Evolutionary conservation across 1,284 basidiomycete species (phyloP).

Genomic region (Ganoderma sinense): DNA sequence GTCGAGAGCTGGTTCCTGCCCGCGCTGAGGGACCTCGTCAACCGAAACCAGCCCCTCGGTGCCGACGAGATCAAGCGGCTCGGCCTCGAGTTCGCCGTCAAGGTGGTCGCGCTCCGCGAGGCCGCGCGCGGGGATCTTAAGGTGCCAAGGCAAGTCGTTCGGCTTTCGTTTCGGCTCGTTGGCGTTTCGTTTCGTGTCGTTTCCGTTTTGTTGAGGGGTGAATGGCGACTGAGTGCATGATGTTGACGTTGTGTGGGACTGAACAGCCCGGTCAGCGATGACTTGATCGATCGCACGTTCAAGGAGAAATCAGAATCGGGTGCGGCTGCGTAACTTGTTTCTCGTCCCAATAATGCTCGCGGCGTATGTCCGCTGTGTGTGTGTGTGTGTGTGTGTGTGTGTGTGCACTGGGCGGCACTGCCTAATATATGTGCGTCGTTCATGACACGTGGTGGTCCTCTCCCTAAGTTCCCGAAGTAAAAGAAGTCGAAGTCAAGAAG

Average conservation of each 20-base stretch:
- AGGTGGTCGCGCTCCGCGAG: conserved; percentile 11
- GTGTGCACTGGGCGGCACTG: too few species aligned
- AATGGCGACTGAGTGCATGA: background rate
- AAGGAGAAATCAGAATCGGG: background rate
- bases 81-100: background rate
- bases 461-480: too few species aligned
- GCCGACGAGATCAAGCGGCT: background rate
- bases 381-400: too few species aligned
- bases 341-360: too few species aligned
- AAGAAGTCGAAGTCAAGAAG: too few species aligned
- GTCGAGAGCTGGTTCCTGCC: background rate
- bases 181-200: too few species aligned
- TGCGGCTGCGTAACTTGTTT: too few species aligned
- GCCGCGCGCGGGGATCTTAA: background rate
- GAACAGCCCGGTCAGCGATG: background rate
- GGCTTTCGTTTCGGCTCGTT: too few species aligned
- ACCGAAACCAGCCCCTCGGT: background rate
- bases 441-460: too few species aligned
- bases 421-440: too few species aligned
- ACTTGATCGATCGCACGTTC: background rate
- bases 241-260: background rate
- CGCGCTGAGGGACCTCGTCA: background rate
- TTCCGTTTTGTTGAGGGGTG: too few species aligned
- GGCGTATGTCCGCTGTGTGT: too few species aligned
- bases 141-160: background rate